Conservation (phyloP, 345 rosid species). For the Moringa oleifera region DNA sequence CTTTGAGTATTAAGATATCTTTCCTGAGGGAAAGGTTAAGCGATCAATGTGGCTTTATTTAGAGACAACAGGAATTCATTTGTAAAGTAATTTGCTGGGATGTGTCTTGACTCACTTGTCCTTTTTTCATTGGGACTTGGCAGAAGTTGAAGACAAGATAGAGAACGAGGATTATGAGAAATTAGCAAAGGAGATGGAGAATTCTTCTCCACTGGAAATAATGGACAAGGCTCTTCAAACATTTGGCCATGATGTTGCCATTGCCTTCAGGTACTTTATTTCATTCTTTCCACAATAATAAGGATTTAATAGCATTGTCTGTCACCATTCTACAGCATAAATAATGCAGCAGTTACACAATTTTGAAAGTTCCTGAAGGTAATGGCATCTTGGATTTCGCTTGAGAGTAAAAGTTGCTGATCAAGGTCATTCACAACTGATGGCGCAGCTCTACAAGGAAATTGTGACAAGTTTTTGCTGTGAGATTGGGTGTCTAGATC, state of each 20-base stretch:
- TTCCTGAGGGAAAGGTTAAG: not conserved
- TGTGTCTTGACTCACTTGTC: not conserved
- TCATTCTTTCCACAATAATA: not conserved
- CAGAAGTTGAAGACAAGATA: conserved; percentile 47
- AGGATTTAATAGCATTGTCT: not conserved
- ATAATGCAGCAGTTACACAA: not conserved
- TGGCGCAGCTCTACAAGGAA: no score
- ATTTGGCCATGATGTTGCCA: conserved; percentile 82
- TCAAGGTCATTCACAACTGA: not conserved
- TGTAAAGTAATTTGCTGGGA: not conserved
- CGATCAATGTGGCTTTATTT: not conserved
- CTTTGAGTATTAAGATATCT: not conserved
- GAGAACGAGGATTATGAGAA: conserved; percentile 49
- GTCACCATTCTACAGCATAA: not conserved
- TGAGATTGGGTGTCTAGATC: not conserved
- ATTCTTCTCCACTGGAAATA: conserved; percentile 82
- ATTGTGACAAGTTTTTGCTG: no score
- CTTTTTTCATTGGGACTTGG: conserved; percentile 5
- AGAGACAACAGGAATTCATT: not conserved
- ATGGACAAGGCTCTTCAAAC: conserved; percentile 79
- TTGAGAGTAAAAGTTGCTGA: not conserved
- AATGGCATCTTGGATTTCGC: not conserved
- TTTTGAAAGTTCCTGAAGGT: not conserved
- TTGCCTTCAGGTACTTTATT: conserved; percentile 76
- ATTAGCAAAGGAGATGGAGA: conserved; percentile 48